These are phyloP conservation scores for Nicotiana tomentosiformis DNA, from an alignment of 257 asterid genomes.

Conservation along the genomic window DNA sequence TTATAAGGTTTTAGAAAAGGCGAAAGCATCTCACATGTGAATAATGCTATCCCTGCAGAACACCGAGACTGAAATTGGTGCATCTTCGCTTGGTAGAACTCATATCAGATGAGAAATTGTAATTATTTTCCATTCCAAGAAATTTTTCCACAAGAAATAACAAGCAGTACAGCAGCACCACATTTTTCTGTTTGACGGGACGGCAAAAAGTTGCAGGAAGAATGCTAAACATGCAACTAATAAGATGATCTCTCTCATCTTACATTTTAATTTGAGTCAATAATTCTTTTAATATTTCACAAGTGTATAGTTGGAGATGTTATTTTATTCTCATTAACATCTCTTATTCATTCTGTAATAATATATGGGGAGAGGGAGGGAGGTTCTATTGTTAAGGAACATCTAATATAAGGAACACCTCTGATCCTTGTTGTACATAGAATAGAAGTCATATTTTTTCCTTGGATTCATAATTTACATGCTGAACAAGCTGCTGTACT, in stretches of 20 bases:
- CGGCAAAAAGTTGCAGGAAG: not conserved
- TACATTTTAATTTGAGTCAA: not conserved
- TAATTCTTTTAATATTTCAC: slow-evolving; percentile 8
- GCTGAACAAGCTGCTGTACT: not conserved
- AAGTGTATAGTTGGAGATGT: slow-evolving; percentile 47
- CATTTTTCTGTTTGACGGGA: not conserved
- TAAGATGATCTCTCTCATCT: slow-evolving; percentile 9
- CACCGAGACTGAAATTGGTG: slow-evolving; percentile 84
- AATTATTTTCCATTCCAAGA: not conserved
- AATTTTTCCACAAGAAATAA: not conserved
- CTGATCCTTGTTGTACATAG: slow-evolving; percentile 19
- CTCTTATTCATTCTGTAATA: slow-evolving; percentile 31
- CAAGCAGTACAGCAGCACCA: not conserved
- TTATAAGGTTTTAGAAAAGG: not conserved
- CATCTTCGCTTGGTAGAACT: slow-evolving; percentile 86
- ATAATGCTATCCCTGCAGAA: slow-evolving; percentile 39
- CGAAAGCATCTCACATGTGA: slow-evolving; percentile 8
- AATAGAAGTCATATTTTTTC: slow-evolving; percentile 7
- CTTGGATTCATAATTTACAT: not conserved
- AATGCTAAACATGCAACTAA: not conserved
- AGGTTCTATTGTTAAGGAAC: slow-evolving; percentile 2
- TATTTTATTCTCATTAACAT: slow-evolving; percentile 34
- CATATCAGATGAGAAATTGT: slow-evolving; percentile 53
- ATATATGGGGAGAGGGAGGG: slow-evolving; percentile 8
- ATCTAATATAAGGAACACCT: slow-evolving; percentile 7